Conservation (phyloP, 1,284 basidiomycete genomes). For the Prillingera fragicola region DNA sequence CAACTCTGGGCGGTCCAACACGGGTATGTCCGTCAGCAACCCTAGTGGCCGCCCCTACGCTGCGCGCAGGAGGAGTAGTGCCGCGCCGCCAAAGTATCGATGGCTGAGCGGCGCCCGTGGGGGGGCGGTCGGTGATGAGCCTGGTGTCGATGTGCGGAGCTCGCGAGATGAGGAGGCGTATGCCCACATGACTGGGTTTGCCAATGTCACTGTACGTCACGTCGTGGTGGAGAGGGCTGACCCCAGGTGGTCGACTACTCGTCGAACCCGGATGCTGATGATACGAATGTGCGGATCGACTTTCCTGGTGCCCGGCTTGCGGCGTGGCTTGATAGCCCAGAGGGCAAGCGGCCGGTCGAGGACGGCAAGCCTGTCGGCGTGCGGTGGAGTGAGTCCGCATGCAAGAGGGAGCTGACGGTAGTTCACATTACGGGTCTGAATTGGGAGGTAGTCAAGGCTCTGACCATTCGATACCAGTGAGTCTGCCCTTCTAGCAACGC, state of each 20-base stretch:
- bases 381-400: slow-evolving; percentile 36
- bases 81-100: slow-evolving; percentile 19
- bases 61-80: too few relatives aligned
- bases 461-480: slow-evolving; percentile 40
- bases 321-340: slow-evolving; percentile 39
- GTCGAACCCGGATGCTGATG: slow-evolving; percentile 34
- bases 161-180: slow-evolving; percentile 41
- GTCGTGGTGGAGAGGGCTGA: not conserved
- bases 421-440: slow-evolving; percentile 48
- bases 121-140: slow-evolving; percentile 48
- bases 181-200: slow-evolving; percentile 30
- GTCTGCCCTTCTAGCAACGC: slow-evolving; percentile 2
- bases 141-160: slow-evolving; percentile 46
- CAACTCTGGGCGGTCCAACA: too few relatives aligned
- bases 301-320: slow-evolving; percentile 38
- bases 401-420: slow-evolving; percentile 5
- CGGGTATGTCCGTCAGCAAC: too few relatives aligned
- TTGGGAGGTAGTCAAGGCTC: slow-evolving; percentile 46
- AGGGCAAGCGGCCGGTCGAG: slow-evolving; percentile 25
- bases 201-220: slow-evolving; percentile 30
- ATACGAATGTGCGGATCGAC: slow-evolving; percentile 38
- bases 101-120: slow-evolving; percentile 32
- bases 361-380: slow-evolving; percentile 37
- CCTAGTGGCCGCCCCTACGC: too few relatives aligned
- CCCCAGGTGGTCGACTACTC: slow-evolving; percentile 45